These are phyloP conservation scores for Coemansia interrupta DNA, from an alignment of 192 early-diverging fungal genomes.

Conservation along the genomic window DNA sequence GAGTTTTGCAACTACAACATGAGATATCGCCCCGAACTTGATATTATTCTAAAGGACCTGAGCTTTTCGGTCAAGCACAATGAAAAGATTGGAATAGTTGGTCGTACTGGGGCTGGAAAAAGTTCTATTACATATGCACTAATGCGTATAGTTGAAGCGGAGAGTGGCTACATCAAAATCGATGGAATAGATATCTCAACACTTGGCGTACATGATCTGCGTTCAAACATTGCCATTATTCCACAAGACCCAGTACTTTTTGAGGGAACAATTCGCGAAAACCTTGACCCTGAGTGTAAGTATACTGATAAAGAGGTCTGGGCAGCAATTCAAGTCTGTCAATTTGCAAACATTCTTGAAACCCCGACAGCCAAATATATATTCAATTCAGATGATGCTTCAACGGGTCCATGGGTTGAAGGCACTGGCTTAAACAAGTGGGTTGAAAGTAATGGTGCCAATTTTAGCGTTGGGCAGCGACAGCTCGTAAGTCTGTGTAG, in stretches of 20 bases:
- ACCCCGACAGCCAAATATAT: not conserved
- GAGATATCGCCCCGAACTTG: conserved; percentile 55
- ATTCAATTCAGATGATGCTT: not conserved
- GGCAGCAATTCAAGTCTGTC: conserved; percentile 57
- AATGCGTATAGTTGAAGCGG: conserved; percentile 67
- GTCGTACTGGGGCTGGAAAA: conserved; percentile 73
- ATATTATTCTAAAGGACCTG: conserved; percentile 32
- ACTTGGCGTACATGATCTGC: conserved; percentile 66
- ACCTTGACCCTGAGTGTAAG: conserved; percentile 72
- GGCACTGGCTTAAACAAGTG: conserved; percentile 56
- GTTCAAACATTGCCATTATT: conserved; percentile 60
- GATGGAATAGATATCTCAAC: conserved; percentile 66
- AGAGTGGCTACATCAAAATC: conserved; percentile 59
- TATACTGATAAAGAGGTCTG: conserved; percentile 67
- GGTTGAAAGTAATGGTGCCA: not conserved
- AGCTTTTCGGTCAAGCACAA: conserved; percentile 30
- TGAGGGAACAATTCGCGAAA: conserved; percentile 55
- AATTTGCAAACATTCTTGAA: not conserved
- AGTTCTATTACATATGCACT: conserved; percentile 58
- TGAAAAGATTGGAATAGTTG: conserved; percentile 65
- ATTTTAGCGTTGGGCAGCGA: conserved; percentile 38
- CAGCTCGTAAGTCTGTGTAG: conserved; percentile 74
- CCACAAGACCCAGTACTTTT: conserved; percentile 61
- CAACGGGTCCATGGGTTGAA: conserved; percentile 37
- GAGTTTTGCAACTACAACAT: conserved; percentile 56